Evolutionary conservation across 495 filamentous ascomycete species (phyloP).

Genomic region (Thozetella sp.): DNA sequence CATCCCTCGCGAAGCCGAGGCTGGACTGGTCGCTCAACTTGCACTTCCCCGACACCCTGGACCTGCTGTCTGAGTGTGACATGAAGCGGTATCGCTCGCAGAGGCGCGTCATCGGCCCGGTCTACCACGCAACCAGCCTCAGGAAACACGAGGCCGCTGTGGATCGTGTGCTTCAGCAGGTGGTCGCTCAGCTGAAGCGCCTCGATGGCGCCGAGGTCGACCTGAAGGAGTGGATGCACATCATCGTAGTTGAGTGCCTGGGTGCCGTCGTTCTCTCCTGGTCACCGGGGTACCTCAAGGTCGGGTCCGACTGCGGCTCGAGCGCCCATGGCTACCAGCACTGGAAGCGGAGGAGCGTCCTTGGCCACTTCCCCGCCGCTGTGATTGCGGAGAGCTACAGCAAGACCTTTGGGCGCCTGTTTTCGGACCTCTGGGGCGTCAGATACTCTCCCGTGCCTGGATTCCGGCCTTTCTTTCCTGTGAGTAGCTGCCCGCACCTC

Average conservation of each 20-base stretch:
- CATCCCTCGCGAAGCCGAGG: slow-evolving; percentile 19
- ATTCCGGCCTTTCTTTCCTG: slow-evolving; percentile 37
- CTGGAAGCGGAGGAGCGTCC: slow-evolving; percentile 36
- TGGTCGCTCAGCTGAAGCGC: slow-evolving; percentile 17
- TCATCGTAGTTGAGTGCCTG: slow-evolving; percentile 40
- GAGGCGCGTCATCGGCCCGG: slow-evolving; percentile 33
- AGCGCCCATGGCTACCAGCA: slow-evolving; percentile 29
- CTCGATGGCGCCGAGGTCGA: slow-evolving; percentile 30
- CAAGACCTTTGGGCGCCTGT: slow-evolving; percentile 16
- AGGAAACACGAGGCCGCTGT: slow-evolving; percentile 32
- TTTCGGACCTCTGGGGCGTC: slow-evolving; percentile 24
- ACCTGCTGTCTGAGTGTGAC: slow-evolving; percentile 36
- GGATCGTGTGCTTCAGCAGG: slow-evolving; percentile 27
- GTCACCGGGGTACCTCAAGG: slow-evolving; percentile 34
- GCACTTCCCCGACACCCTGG: slow-evolving; percentile 29
- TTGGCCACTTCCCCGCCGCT: slow-evolving; percentile 31
- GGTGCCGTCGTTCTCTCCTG: slow-evolving; percentile 39
- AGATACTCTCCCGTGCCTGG: slow-evolving; percentile 23
- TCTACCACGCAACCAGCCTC: slow-evolving; percentile 34
- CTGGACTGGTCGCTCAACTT: slow-evolving; percentile 16
- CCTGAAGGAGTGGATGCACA: slow-evolving; percentile 43
- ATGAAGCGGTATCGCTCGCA: slow-evolving; percentile 38
- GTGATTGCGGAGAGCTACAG: slow-evolving; percentile 15
- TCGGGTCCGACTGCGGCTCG: slow-evolving; percentile 32
- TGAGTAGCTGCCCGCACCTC: slow-evolving; percentile 6